Evolutionary conservation across 208 protist genomes (phyloP).

Genomic region (Leptomonas seymouri): DNA sequence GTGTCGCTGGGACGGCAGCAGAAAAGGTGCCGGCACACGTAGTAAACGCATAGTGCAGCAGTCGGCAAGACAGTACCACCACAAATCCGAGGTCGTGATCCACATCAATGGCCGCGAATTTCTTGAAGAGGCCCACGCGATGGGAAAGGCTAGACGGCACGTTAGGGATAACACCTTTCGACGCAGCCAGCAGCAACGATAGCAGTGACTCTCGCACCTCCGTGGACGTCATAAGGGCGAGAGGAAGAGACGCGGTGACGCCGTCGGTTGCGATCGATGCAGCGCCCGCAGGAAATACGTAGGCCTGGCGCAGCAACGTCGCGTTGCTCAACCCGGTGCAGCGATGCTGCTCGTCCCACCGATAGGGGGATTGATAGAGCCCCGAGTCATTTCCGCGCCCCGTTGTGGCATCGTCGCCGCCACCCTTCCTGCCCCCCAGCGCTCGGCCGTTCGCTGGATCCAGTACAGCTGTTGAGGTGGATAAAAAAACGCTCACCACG

Average conservation of each 20-base stretch:
- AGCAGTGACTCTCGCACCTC: slow-evolving; percentile 18
- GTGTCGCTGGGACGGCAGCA: no score
- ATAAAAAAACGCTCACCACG: slow-evolving; percentile 19
- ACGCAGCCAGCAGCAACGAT: slow-evolving; percentile 9
- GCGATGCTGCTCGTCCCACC: slow-evolving; percentile 3
- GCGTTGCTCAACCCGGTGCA: slow-evolving; percentile 34
- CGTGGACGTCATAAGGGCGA: neutral
- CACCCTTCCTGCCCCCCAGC: no score
- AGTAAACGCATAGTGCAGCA: slow-evolving; percentile 28
- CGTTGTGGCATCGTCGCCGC: neutral
- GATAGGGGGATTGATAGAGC: no score
- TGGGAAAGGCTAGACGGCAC: neutral
- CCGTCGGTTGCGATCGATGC: neutral
- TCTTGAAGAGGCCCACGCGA: neutral
- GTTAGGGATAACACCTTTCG: slow-evolving; percentile 17
- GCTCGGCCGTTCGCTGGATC: neutral
- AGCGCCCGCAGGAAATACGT: neutral
- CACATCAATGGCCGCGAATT: neutral
- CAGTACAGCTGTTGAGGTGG: slow-evolving; percentile 12
- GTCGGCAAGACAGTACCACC: slow-evolving; percentile 21
- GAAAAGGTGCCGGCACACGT: neutral
- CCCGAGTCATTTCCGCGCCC: neutral
- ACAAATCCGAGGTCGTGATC: slow-evolving; percentile 33
- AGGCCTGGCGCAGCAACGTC: slow-evolving; percentile 14
- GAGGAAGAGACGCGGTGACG: neutral